Base-by-base conservation (phyloP, 2,329 filamentous ascomycete species). In the Monilinia laxa region DNA sequence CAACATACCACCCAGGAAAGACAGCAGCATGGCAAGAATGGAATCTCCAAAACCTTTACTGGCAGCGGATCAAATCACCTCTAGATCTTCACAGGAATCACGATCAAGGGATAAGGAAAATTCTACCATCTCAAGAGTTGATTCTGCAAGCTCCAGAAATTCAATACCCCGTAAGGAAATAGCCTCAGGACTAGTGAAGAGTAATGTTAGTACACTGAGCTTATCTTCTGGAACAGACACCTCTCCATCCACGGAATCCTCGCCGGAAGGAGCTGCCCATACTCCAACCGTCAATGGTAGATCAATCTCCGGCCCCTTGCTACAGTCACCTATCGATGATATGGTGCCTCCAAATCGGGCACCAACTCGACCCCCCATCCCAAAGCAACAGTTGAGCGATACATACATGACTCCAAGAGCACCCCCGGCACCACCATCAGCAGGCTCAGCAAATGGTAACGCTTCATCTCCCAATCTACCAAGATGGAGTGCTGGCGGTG, bases 401-500 rank as follows among this genome's bases (percentile, higher is more conserved):
- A 70, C 73, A 14, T 77, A 76, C 55, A 77, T 77, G 75, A 70
- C 74, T 12, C 76, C 76, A 45, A 71, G 75, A 70, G 72, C 75
- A 45, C 75, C 76, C n/a, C 75, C 75, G 59, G 69, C 70, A 23
- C 74, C 73, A 38, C 75, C 75, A 10, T 68, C 72, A 57, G 54
- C 79, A 28, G 80, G 77, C 68, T 79, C 82, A 69, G n/a, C 66
- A 56, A 75, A 76, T 66, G 75, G 73, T 18, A 62, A 52, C 6
- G 71, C 73, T n/a, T 71, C 78, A 51, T 91, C 89, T 12, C 88
- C 90, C 12, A 88, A 87, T 73, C 80, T 92, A 69, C 86, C 90
- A 71, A 84, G 89, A 74, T 91, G 86, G 86, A 96, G 90, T 77
- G 84, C 86, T 54, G 92, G 91, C 63, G 92, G 89, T 65, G 93